Base-by-base conservation (phyloP, 257 asterid species). In the Leptodermis oblonga region DNA sequence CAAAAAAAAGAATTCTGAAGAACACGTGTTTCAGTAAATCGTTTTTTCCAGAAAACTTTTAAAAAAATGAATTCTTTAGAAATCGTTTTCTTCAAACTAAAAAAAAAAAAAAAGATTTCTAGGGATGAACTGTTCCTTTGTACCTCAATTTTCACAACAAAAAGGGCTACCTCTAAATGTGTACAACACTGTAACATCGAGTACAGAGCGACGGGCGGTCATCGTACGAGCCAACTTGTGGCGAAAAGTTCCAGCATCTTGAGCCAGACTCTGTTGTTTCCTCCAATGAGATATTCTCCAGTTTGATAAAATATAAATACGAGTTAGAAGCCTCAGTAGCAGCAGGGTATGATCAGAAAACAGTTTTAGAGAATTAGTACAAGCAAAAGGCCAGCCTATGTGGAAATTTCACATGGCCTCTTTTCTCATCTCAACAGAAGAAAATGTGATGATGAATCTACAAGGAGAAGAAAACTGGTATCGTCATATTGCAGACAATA, bases 171-270 rank as follows among this genome's bases (percentile, higher is more conserved):
- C n/a, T n/a, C n/a, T n/a, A n/a, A n/a, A n/a, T n/a, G n/a, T n/a
- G n/a, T n/a, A 91, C 81, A 28, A 79, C 80, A 10, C 82, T 53
- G 69, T 83, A 84, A 54, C 99, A 94, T 17, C 96, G 95, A 52
- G 83, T 72, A 64, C 99, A 91, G 25, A 94, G 90, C 15, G 84
- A 70, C n/a, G 92, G 99, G 76, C 91, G 99, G 31, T 89, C 88
- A 13, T 69, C 51, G 53, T 78, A 86, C 28, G 76, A 78, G 20
- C 99, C 97, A 39, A 91, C 97, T 76, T 85, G 85, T 37, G 67
- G 74, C 0, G 97, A 91, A 76, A 85, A 94, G 70, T 94, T 91
- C 99, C 99, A 94, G 68, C 99, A 94, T 67, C 99, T 84, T 73
- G n/a, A n/a, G n/a, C n/a, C n/a, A n/a, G n/a, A n/a, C n/a, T n/a